Percentiles rank a stretch among this genome's conserved stretches.
phyloP scores from a whole-genome alignment of 768 basidiomycete species.

The Fomitopsis serialis region DNA sequence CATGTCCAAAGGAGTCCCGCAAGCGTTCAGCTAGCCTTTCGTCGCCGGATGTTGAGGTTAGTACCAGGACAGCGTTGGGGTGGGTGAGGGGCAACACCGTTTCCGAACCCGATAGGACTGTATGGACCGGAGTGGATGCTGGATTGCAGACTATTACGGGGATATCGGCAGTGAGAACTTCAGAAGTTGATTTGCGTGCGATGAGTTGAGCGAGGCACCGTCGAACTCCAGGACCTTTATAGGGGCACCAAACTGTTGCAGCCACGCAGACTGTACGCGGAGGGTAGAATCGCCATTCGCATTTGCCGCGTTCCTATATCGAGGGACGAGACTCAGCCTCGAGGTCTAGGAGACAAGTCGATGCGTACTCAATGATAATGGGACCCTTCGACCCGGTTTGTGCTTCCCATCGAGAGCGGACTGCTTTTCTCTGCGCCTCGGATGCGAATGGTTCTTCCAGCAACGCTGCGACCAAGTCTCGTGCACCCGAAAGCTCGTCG shows the following conservation, averaged over 20 bases:
- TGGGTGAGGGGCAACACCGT: constrained; percentile 21
- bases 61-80: constrained; percentile 23
- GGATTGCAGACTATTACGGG: constrained; percentile 64
- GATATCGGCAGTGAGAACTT: constrained; percentile 44
- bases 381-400: constrained; percentile 1
- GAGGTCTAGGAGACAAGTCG: no score
- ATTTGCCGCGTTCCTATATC: constrained; percentile 10
- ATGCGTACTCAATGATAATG: constrained; percentile 12
- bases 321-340: not conserved
- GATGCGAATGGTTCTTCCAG: constrained; percentile 66
- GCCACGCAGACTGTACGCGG: constrained; percentile 42
- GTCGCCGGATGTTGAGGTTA: constrained; percentile 18
- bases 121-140: constrained; percentile 40
- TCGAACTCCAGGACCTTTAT: constrained; percentile 23
- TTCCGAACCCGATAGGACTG: constrained; percentile 21
- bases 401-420: constrained; percentile 43
- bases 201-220: constrained; percentile 4
- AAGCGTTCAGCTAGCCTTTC: constrained; percentile 10
- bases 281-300: constrained; percentile 16
- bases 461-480: constrained; percentile 62
- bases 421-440: constrained; percentile 36
- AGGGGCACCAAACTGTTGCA: constrained; percentile 47
- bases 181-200: not conserved
- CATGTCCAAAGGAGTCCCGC: constrained; percentile 23
- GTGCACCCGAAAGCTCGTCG: constrained; percentile 47